Conservation (phyloP, 2,329 filamentous ascomycete species). For the Penicillium sp. region DNA sequence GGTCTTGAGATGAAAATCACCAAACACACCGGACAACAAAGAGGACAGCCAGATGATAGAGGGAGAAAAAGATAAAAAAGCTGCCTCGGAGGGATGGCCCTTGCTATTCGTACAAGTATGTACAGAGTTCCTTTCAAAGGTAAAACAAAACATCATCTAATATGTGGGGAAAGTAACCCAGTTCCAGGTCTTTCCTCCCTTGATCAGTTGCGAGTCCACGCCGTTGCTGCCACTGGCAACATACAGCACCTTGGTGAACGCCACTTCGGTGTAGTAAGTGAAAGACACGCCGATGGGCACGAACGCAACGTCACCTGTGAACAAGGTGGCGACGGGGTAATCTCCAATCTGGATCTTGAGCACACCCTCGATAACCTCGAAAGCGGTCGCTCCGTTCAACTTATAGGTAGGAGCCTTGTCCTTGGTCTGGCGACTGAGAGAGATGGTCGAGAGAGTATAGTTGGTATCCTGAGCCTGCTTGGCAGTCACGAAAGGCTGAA, state of each 20-base stretch:
- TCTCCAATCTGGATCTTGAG: slow-evolving; percentile 37
- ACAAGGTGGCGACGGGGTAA: slow-evolving; percentile 31
- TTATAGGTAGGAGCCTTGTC: slow-evolving; percentile 25
- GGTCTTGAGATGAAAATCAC: no score
- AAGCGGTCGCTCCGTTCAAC: slow-evolving; percentile 36
- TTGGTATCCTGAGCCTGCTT: slow-evolving; percentile 41
- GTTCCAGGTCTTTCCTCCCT: slow-evolving; percentile 17
- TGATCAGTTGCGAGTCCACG: slow-evolving; percentile 20
- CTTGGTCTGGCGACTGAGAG: slow-evolving; percentile 33
- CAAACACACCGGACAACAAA: no score
- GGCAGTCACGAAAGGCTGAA: slow-evolving; percentile 48
- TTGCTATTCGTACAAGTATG: no score
- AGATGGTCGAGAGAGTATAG: slow-evolving; percentile 50
- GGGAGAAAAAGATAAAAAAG: not conserved
- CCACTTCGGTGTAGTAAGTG: slow-evolving; percentile 36
- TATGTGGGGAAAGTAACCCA: slow-evolving; percentile 23
- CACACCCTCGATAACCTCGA: slow-evolving; percentile 44
- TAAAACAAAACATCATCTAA: not conserved
- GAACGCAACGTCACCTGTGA: slow-evolving; percentile 43
- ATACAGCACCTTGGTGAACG: slow-evolving; percentile 27
- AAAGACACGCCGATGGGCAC: slow-evolving; percentile 37
- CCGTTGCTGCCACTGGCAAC: slow-evolving; percentile 22
- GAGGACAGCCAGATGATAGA: no score
- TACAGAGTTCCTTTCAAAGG: no score
- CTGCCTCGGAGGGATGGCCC: no score